These are phyloP conservation scores for Trebouxia sp. DNA, from an alignment of 139 green algal species.

Conservation along the genomic window DNA sequence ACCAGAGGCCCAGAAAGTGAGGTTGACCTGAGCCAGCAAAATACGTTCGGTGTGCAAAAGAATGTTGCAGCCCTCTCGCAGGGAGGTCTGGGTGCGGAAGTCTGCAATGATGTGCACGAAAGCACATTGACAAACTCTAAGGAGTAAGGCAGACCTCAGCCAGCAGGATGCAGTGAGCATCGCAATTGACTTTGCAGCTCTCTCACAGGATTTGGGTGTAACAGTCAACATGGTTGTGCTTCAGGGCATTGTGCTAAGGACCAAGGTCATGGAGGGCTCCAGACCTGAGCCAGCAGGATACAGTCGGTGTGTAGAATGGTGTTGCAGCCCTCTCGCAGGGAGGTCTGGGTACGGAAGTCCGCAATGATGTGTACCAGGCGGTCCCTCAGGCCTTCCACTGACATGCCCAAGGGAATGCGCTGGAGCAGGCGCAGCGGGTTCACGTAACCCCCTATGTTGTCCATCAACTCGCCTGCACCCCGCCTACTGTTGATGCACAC, in stretches of 20 bases:
- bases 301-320: constrained; percentile 83
- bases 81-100: constrained; percentile 78
- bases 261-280: neutral
- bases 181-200: too few relatives aligned
- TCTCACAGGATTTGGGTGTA: neutral
- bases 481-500: too few relatives aligned
- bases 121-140: too few relatives aligned
- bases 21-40: constrained; percentile 52
- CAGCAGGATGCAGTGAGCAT: too few relatives aligned
- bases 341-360: constrained; percentile 85
- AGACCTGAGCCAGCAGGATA: constrained; percentile 56
- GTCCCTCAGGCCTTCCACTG: constrained; percentile 73
- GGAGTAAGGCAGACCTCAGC: too few relatives aligned
- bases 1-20: too few relatives aligned
- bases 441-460: constrained; percentile 80
- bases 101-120: constrained; percentile 90
- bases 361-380: constrained; percentile 86
- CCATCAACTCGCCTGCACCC: constrained; percentile 79
- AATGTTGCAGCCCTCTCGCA: constrained; percentile 87
- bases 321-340: constrained; percentile 87
- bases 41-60: constrained; percentile 83
- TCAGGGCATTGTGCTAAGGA: neutral
- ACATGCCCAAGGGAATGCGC: constrained; percentile 78
- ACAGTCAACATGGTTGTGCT: neutral
- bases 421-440: constrained; percentile 83